A percentile compares a stretch with the other conserved stretches of the same genome.
These are phyloP conservation scores for Podila epigama DNA, from an alignment of 192 early-diverging fungal genomes.

Conservation along the genomic window DNA sequence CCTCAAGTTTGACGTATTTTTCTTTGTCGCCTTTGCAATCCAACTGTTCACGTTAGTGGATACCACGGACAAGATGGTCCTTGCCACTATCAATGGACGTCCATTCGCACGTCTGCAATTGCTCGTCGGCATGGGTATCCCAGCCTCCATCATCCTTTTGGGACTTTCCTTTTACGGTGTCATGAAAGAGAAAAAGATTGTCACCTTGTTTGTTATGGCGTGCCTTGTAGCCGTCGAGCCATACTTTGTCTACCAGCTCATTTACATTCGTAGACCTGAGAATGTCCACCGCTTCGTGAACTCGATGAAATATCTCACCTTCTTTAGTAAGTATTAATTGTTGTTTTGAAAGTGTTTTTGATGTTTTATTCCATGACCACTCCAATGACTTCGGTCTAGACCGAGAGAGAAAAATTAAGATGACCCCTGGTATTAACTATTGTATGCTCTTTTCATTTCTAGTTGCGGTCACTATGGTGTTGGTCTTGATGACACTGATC, in stretches of 20 bases:
- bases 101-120: conserved; percentile 25
- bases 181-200: conserved; percentile 32
- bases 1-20: conserved; percentile 72
- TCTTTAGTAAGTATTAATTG: conserved; percentile 34
- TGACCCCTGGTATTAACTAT: neutral
- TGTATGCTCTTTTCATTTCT: neutral
- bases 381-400: no score
- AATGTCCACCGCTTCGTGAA: conserved; percentile 9
- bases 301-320: conserved; percentile 40
- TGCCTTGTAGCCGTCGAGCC: conserved; percentile 29
- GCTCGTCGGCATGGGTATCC: conserved; percentile 25
- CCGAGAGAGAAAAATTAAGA: no score
- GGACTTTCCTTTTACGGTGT: conserved; percentile 34
- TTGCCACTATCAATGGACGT: conserved; percentile 14
- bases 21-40: conserved; percentile 67
- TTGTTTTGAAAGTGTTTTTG: neutral
- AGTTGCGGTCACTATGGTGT: conserved; percentile 39
- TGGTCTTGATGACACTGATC: conserved; percentile 31
- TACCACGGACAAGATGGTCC: conserved; percentile 55
- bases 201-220: conserved; percentile 29
- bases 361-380: no score
- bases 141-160: conserved; percentile 25
- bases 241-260: conserved; percentile 39
- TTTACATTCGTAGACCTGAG: conserved; percentile 4
- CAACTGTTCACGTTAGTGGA: conserved; percentile 68